Conservation (phyloP, 176 grass and related monocot species). For the Saccharum officinarum region DNA sequence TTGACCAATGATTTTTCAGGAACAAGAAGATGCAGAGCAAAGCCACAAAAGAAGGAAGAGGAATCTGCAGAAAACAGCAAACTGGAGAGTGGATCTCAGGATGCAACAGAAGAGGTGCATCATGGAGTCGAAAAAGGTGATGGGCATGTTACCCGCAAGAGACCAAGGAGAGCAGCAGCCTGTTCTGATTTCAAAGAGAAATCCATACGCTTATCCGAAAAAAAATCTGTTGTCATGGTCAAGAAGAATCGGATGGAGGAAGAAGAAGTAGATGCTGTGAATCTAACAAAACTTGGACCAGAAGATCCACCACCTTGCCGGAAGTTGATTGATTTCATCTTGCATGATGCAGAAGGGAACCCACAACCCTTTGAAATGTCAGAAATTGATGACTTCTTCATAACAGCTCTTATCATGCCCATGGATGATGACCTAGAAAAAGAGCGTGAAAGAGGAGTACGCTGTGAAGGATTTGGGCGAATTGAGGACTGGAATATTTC, state of each 20-base stretch:
- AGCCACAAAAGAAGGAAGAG: constrained; percentile 55
- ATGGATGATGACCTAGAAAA: constrained; percentile 86
- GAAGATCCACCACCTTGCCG: constrained; percentile 76
- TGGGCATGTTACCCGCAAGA: constrained; percentile 39
- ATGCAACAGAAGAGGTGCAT: constrained; percentile 16
- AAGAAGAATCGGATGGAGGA: constrained; percentile 76
- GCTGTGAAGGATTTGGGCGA: constrained; percentile 95
- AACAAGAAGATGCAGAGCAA: constrained; percentile 65
- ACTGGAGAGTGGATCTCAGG: constrained; percentile 23
- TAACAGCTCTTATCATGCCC: constrained; percentile 93
- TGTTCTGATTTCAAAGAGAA: constrained; percentile 90
- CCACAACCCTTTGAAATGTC: constrained; percentile 97
- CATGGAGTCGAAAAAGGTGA: constrained; percentile 44
- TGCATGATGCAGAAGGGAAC: constrained; percentile 90
- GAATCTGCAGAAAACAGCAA: constrained; percentile 42
- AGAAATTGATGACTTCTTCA: constrained; percentile 91
- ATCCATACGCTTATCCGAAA: constrained; percentile 62
- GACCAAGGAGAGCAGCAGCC: constrained; percentile 75
- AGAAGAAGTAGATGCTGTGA: constrained; percentile 82
- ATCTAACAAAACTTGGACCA: constrained; percentile 73
- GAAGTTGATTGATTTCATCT: constrained; percentile 83
- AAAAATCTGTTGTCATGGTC: constrained; percentile 54
- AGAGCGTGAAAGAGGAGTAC: constrained; percentile 83
- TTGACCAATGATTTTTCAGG: constrained; percentile 49
- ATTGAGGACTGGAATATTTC: constrained; percentile 96